A percentile compares a stretch with the other conserved stretches of the same genome.
These are phyloP conservation scores for Solanum raphanifolium DNA, from an alignment of 257 asterid species.

Conservation along the genomic window DNA sequence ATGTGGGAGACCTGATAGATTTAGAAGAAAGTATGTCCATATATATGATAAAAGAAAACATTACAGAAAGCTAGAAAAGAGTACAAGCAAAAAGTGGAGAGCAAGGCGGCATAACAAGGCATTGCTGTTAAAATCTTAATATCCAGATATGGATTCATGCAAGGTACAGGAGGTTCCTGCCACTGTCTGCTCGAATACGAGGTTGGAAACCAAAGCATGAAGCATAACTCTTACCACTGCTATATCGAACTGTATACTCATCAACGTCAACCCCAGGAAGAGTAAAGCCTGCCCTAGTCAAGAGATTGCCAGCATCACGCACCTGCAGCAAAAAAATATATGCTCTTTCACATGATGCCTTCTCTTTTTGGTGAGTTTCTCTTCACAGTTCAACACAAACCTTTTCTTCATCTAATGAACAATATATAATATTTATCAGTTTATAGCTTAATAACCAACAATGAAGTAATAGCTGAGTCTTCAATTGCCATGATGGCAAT, in stretches of 20 bases:
- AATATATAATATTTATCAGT: neutral
- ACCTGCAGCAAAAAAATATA: conserved; percentile 35
- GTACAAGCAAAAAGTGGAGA: neutral
- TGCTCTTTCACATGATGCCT: neutral
- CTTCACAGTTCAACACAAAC: neutral
- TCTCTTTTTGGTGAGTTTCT: neutral
- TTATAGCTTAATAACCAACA: neutral
- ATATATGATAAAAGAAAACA: neutral
- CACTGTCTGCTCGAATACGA: neutral
- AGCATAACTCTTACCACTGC: conserved; percentile 43
- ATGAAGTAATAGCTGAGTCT: neutral
- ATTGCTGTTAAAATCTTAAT: neutral
- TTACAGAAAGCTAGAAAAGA: neutral
- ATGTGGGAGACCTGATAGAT: neutral
- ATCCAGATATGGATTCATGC: neutral
- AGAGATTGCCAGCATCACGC: conserved; percentile 93
- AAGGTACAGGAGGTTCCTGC: neutral
- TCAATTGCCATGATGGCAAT: neutral
- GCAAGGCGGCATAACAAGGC: neutral
- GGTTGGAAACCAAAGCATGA: neutral
- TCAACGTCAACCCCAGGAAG: conserved; percentile 98
- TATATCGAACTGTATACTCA: conserved; percentile 76
- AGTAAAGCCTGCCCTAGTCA: conserved; percentile 88
- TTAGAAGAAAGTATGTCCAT: neutral
- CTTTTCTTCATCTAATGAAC: neutral